Base-by-base conservation (phyloP, 371 early-diverging fungal species). In the Mucor lusitanicus region DNA sequence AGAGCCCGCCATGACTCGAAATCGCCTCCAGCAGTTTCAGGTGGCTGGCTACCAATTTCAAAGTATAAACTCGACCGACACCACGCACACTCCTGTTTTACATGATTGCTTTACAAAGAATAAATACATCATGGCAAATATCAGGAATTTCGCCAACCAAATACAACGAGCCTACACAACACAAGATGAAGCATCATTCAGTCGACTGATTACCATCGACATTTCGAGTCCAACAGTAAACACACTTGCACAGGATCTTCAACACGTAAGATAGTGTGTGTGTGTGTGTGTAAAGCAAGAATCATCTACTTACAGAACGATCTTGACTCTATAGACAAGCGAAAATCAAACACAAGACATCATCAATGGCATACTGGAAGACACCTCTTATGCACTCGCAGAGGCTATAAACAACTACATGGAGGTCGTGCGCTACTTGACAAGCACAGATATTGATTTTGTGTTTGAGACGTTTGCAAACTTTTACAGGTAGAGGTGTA, bases 401-500 rank as follows among this genome's bases (percentile, higher is more conserved):
- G 70, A 72, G 59, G 57, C 64, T 15, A 42, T 68, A 8, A 56
- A 23, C 17, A 61, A 67, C 25, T 76, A 72, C 33, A 15, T 76
- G 19, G 35, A 46, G 27, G 23, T 69, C 4, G 19, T 76, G 6
- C 55, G 57, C 12, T 37, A 44, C 42, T 32, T 70, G 9, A 8
- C 33, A 1, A 35, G 59, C 28, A 21, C 46, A 0, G 64, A 71
- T 48, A 32, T 64, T 15, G 37, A 15, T 17, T 17, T 21, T 8
- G 54, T 72, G 8, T 76, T 72, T 63, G 76, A 76, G 3, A 63
- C 37, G 3, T 76, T 62, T 59, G 62, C 73, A 7, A 37, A 53
- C 8, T 72, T 72, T 44, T 76, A 70, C 56, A 70, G 68, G 76
- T 72, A 65, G 12, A n/a, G n/a, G n/a, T n/a, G n/a, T n/a, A n/a